Evolutionary conservation across 2,329 filamentous ascomycete genomes (phyloP).

Genomic region (Penicillium expansum): DNA sequence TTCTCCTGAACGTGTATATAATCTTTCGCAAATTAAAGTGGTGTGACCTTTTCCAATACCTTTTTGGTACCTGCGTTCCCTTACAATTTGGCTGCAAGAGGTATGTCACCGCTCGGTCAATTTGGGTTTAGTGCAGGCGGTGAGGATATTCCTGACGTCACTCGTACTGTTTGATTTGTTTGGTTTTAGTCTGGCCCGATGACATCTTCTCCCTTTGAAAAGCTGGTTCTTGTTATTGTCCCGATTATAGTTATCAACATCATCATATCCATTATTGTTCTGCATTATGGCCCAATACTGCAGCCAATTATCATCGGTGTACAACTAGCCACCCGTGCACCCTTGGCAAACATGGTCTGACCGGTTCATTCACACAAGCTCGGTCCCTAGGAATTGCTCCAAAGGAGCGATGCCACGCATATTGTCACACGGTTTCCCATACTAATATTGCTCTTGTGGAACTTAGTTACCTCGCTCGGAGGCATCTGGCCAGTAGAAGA

Average conservation of each 20-base stretch:
- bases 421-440: neutral
- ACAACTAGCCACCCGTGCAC: conserved; percentile 30
- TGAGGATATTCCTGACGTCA: conserved; percentile 4
- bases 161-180: neutral
- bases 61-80: conserved; percentile 5
- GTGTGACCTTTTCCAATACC: neutral
- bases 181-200: neutral
- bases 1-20: neutral
- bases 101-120: conserved; percentile 5
- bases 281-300: neutral
- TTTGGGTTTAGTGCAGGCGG: conserved; percentile 14
- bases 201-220: neutral
- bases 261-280: neutral
- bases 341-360: conserved; percentile 51
- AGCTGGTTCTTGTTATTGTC: neutral
- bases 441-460: conserved; percentile 43
- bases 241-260: neutral
- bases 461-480: conserved; percentile 42
- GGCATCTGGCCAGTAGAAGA: conserved; percentile 48
- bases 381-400: conserved; percentile 45
- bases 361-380: conserved; percentile 44
- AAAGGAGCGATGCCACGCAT: conserved; percentile 48
- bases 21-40: neutral
- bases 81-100: neutral
- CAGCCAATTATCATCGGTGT: conserved; percentile 32